phyloP scores from a whole-genome alignment of 1,139 yeast species.

The Debaryomyces robertsiae region DNA sequence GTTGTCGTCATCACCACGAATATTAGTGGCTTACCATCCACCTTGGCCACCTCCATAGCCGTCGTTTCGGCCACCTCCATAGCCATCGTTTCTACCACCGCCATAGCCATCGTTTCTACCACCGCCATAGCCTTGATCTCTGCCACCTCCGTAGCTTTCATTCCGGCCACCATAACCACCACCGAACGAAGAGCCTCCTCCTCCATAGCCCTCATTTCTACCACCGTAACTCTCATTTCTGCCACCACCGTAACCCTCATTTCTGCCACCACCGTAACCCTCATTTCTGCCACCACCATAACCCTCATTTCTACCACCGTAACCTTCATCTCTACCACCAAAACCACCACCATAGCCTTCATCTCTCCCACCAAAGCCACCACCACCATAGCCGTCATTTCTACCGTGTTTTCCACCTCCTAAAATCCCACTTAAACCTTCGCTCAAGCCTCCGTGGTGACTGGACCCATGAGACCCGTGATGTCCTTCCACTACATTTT shows the following conservation, averaged over 20 bases:
- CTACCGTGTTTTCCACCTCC: conserved; percentile 11
- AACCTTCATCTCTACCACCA: conserved; percentile 16
- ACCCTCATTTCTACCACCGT: conserved; percentile 16
- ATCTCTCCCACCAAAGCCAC: conserved; percentile 18
- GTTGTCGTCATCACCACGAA: background rate
- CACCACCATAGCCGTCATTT: conserved; percentile 15
- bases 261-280: conserved; percentile 13
- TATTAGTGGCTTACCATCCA: conserved; percentile 11
- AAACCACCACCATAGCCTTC: conserved; percentile 16
- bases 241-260: conserved; percentile 13
- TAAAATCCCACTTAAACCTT: conserved; percentile 13
- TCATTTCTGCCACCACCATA: conserved; percentile 12
- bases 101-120: conserved; percentile 16
- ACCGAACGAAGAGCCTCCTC: conserved; percentile 13
- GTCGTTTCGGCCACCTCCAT: conserved; percentile 19
- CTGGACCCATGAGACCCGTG: conserved; percentile 16
- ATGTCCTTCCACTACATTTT: conserved; percentile 37
- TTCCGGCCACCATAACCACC: conserved; percentile 17
- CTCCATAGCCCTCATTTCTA: conserved; percentile 14
- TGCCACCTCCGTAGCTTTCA: conserved; percentile 16
- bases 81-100: conserved; percentile 22
- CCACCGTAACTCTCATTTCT: conserved; percentile 16
- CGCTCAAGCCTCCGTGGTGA: conserved; percentile 16
- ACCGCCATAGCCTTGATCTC: conserved; percentile 23
- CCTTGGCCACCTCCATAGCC: conserved; percentile 9